phyloP scores from a whole-genome alignment of 805 yeast species.

The Lachancea quebecensis region DNA sequence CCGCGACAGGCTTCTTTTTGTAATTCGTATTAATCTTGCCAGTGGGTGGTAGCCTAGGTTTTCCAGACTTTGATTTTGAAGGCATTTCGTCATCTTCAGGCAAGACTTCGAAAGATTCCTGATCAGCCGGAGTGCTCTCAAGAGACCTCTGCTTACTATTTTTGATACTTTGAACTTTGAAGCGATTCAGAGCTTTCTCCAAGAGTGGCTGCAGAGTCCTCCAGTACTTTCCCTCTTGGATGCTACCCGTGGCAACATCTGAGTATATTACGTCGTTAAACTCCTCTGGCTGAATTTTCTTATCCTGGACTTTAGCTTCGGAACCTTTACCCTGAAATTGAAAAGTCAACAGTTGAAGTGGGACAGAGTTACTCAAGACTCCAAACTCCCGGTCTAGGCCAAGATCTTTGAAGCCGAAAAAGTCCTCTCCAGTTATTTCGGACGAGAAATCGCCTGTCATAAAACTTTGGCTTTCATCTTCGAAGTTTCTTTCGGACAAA shows the following conservation, averaged over 20 bases:
- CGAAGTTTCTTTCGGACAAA: constrained; percentile 68
- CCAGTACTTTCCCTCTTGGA: constrained; percentile 46
- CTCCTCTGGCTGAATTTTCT: constrained; percentile 56
- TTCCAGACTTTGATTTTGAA: constrained; percentile 55
- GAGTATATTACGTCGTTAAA: constrained; percentile 50
- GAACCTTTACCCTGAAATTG: constrained; percentile 59
- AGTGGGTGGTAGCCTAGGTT: constrained; percentile 84
- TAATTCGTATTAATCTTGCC: constrained; percentile 72
- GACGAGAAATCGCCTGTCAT: constrained; percentile 90
- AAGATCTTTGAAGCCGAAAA: constrained; percentile 91
- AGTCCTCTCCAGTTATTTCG: constrained; percentile 87
- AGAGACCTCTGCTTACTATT: constrained; percentile 33
- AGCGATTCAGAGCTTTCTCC: constrained; percentile 35
- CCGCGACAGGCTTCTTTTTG: constrained; percentile 55
- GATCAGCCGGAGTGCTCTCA: constrained; percentile 14
- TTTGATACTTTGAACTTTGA: constrained; percentile 38
- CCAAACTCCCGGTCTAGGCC: constrained; percentile 93
- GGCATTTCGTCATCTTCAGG: constrained; percentile 85
- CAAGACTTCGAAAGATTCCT: constrained; percentile 40
- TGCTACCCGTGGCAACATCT: constrained; percentile 45
- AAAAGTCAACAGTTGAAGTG: constrained; percentile 66
- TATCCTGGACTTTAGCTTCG: constrained; percentile 46
- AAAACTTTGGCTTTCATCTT: constrained; percentile 89
- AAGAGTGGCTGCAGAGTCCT: constrained; percentile 49
- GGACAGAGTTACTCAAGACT: constrained; percentile 75